Conservation (phyloP, 768 basidiomycete genomes). For the Auriculariales sp. region DNA sequence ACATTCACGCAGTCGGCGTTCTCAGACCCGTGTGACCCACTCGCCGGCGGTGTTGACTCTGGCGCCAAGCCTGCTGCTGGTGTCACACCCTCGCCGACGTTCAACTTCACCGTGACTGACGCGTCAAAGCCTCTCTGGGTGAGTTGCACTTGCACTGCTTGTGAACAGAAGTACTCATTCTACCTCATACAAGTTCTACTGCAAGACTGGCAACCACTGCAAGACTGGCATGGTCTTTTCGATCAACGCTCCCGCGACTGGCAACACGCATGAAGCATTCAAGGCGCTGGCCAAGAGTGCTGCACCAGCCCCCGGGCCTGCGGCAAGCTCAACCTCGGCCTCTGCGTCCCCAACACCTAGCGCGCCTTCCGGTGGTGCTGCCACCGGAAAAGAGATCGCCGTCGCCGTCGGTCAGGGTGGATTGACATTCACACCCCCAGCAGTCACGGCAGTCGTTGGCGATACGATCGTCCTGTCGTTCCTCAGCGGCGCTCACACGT, state of each 20-base stretch:
- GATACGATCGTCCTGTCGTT: slow-evolving; percentile 35
- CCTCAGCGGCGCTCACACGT: slow-evolving; percentile 36
- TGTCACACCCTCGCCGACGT: slow-evolving; percentile 21
- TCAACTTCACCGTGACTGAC: slow-evolving; percentile 38
- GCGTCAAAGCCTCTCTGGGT: slow-evolving; percentile 16
- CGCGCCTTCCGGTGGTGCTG: no score
- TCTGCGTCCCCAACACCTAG: not conserved
- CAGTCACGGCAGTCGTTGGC: slow-evolving; percentile 27
- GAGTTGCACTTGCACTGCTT: no score
- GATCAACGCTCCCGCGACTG: slow-evolving; percentile 34
- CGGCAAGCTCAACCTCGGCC: slow-evolving; percentile 8
- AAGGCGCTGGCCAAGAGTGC: slow-evolving; percentile 19
- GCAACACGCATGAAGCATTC: slow-evolving; percentile 25
- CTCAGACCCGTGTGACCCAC: slow-evolving; percentile 27
- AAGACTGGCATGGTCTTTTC: slow-evolving; percentile 22
- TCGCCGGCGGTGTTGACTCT: slow-evolving; percentile 36
- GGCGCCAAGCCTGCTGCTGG: slow-evolving; percentile 26
- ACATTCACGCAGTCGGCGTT: slow-evolving; percentile 38
- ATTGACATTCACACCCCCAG: slow-evolving; percentile 33
- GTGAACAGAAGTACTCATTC: no score
- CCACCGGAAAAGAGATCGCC: no score
- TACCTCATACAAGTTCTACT: slow-evolving; percentile 44
- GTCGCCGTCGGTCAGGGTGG: no score
- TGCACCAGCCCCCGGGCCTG: slow-evolving; percentile 13
- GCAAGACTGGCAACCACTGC: slow-evolving; percentile 37